Conservation (phyloP, 306 rosid genomes). For the barrel medic (Medicago truncatula) region DNA sequence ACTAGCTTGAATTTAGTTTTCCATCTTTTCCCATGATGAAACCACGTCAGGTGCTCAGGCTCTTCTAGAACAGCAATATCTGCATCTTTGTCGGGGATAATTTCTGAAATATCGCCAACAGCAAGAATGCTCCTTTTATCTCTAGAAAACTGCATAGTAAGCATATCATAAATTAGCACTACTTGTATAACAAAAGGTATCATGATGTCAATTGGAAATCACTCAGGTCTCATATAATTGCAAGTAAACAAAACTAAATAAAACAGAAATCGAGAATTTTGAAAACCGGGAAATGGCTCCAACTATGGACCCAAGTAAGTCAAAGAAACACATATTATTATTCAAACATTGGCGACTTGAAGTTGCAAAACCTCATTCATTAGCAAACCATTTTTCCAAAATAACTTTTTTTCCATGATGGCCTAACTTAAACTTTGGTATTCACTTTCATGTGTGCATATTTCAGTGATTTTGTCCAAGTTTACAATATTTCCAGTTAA, state of each 20-base stretch:
- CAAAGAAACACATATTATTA: constrained; percentile 10
- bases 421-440: constrained; percentile 13
- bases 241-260: constrained; percentile 10
- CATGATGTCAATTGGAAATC: constrained; percentile 11
- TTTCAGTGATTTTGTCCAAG: neutral
- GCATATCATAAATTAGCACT: constrained; percentile 36
- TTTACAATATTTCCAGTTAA: constrained; percentile 25
- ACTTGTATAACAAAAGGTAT: constrained; percentile 17
- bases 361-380: constrained; percentile 15
- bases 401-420: constrained; percentile 18
- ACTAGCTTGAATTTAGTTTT: constrained; percentile 80
- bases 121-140: constrained; percentile 97
- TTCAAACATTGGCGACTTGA: constrained; percentile 1
- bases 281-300: constrained; percentile 22
- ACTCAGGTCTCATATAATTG: constrained; percentile 10
- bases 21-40: constrained; percentile 98
- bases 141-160: constrained; percentile 65
- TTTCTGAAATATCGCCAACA: constrained; percentile 91
- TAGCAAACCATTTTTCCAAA: constrained; percentile 14
- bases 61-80: constrained; percentile 97
- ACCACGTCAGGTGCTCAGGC: constrained; percentile 99
- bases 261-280: constrained; percentile 13
- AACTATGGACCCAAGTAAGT: neutral
- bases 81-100: constrained; percentile 76
- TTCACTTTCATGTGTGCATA: neutral